Evolutionary conservation across 208 protist genomes (phyloP).

Genomic region (Sergeia podlipaevii): DNA sequence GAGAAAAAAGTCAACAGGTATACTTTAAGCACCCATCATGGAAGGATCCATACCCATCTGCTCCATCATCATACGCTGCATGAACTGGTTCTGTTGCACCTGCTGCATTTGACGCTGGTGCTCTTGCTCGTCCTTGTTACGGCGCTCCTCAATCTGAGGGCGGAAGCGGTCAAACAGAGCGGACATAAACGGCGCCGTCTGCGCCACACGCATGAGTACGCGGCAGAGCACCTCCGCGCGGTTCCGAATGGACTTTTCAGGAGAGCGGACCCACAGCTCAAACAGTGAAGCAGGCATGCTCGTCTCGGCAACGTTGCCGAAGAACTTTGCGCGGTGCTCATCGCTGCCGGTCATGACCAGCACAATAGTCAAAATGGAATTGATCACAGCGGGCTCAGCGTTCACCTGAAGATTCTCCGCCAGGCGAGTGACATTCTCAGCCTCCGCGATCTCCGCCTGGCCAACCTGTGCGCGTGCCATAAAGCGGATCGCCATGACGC

Average conservation of each 20-base stretch:
- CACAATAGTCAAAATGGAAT: constrained; percentile 66
- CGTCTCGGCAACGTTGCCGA: constrained; percentile 40
- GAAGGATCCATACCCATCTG: constrained; percentile 79
- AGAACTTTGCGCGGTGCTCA: constrained; percentile 47
- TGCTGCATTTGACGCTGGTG: constrained; percentile 74
- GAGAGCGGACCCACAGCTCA: constrained; percentile 65
- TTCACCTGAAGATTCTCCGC: constrained; percentile 48
- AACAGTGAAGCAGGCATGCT: constrained; percentile 57
- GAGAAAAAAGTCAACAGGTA: neutral
- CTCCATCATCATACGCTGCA: constrained; percentile 89
- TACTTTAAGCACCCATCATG: constrained; percentile 27
- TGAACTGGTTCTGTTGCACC: constrained; percentile 79
- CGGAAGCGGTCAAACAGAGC: constrained; percentile 62
- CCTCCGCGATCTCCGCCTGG: constrained; percentile 49
- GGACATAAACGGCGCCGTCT: constrained; percentile 24
- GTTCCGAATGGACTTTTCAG: constrained; percentile 59
- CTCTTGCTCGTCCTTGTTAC: constrained; percentile 76
- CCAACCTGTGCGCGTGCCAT: constrained; percentile 58
- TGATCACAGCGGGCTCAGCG: constrained; percentile 38
- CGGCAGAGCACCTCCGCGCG: constrained; percentile 63
- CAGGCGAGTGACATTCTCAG: constrained; percentile 54
- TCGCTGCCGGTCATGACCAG: constrained; percentile 68
- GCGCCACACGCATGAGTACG: constrained; percentile 45
- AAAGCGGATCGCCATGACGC: constrained; percentile 52
- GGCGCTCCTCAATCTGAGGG: constrained; percentile 65